Evolutionary conservation across 2,329 filamentous ascomycete genomes (phyloP), one percentile per base, ranked within the genome.

Genomic region (Fusarium mundagurra): DNA sequence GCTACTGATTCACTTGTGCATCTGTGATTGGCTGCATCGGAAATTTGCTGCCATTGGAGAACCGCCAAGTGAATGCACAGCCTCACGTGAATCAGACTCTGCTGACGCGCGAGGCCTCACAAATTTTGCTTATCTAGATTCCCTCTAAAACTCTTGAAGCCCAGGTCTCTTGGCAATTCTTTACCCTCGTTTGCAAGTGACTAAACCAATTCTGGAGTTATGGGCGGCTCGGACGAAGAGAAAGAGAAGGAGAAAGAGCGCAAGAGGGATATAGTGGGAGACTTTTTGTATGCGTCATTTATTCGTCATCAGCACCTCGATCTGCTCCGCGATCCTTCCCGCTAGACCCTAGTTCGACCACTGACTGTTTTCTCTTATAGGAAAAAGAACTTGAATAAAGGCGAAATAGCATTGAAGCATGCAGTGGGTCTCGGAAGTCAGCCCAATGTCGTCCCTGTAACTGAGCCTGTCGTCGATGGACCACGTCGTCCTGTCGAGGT

Each of bases 401-500:
- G 82, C 11, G 81, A 83, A 50, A 38, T 82, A 38, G 81, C 81
- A 29, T 53, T 83, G 33, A 83, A 83, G 61, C 81, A 82, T n/a
- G 82, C 81, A 6, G 71, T 74, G 27, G 82, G 82, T 44, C 76
- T 83, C 0, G 82, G 82, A 1, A 64, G 69, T 5, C 67, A 72
- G 54, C 81, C 81, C n/a, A 83, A 81, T 41, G 80, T 67, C 2
- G 74, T 83, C 18, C 82, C 82, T 6, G 60, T 78, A 22, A 72
- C 73, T 4, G 60, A 79, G 0, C 81, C 82, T 0, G 53, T 76
- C 5, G 64, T 82, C 50, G 73, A 83, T 50, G 81, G 77, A n/a
- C 76, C 78, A 6, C 50, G 78, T 31, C 78, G 82, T 0, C 77
- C 80, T 0, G 88, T 90, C 36, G 82, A 86, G 74, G 84, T 90